A percentile compares a stretch with the other conserved stretches of the same genome.
These are phyloP conservation scores for Aspergillus clavatus DNA, from an alignment of 2,329 filamentous ascomycete genomes.

Conservation along the genomic window DNA sequence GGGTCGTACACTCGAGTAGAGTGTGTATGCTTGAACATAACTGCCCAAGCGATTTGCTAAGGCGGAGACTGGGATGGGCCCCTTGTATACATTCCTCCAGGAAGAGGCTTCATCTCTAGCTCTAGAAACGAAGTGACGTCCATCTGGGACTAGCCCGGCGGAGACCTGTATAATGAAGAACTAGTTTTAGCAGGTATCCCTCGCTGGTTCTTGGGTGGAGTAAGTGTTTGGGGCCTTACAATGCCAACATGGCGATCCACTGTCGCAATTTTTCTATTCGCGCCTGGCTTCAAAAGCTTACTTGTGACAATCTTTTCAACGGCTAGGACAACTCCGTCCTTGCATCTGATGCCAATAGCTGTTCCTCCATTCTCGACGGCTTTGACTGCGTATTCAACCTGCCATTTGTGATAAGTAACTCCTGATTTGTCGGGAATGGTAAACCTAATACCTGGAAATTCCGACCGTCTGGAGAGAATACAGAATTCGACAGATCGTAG, in stretches of 20 bases:
- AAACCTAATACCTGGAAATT: conserved; percentile 76
- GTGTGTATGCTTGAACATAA: conserved; percentile 95
- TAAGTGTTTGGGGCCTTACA: conserved; percentile 53
- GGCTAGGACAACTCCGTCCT: conserved; percentile 92
- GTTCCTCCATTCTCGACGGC: conserved; percentile 98
- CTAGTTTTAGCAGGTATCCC: conserved; percentile 4
- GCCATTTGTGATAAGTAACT: conserved; percentile 15
- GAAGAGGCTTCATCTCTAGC: conserved; percentile 87
- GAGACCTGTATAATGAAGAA: conserved; percentile 60
- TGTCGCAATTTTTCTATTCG: conserved; percentile 95
- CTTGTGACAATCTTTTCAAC: conserved; percentile 95
- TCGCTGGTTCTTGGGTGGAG: background rate
- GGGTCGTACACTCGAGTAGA: conserved; percentile 93
- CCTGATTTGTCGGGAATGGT: background rate
- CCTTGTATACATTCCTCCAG: conserved; percentile 93
- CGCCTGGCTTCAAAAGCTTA: conserved; percentile 89
- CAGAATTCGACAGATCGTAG: conserved; percentile 98
- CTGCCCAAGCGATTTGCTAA: conserved; percentile 90
- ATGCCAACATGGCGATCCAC: conserved; percentile 90
- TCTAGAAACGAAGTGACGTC: conserved; percentile 88
- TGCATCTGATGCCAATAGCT: conserved; percentile 91
- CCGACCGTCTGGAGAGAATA: conserved; percentile 97
- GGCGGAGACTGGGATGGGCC: conserved; percentile 81
- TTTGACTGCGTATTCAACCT: conserved; percentile 95
- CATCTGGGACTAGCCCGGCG: conserved; percentile 90